These are phyloP conservation scores for Mycena rebaudengoi DNA, from an alignment of 768 basidiomycete species.

Conservation along the genomic window DNA sequence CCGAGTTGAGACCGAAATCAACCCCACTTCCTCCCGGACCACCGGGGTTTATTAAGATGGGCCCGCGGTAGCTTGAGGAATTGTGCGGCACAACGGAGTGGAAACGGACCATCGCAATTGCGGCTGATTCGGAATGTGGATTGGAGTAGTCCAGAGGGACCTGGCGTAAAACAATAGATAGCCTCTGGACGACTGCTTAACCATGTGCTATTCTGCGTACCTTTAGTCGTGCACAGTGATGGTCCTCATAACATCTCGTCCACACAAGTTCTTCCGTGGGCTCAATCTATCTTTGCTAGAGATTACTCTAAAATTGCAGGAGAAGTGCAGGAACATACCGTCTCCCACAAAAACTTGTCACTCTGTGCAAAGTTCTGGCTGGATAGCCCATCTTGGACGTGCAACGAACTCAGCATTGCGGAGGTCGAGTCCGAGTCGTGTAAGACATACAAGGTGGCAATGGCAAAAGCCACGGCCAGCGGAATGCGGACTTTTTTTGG, in stretches of 20 bases:
- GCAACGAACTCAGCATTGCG: no score
- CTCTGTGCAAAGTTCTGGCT: no score
- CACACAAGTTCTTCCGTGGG: conserved; percentile 13
- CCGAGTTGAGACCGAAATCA: neutral
- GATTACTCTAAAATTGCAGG: neutral
- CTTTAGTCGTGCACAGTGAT: conserved; percentile 19
- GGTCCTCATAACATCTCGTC: conserved; percentile 6
- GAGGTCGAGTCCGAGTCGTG: no score
- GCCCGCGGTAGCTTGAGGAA: conserved; percentile 25
- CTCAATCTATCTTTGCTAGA: neutral
- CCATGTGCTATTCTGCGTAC: neutral
- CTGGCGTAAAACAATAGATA: conserved; percentile 3
- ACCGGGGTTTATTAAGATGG: conserved; percentile 30
- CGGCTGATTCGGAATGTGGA: conserved; percentile 16
- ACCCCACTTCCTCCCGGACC: conserved; percentile 31
- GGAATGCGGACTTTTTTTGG: no score
- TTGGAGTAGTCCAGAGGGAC: conserved; percentile 28
- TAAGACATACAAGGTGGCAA: no score
- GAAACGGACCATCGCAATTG: conserved; percentile 25
- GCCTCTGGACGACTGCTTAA: neutral
- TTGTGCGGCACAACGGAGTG: conserved; percentile 20
- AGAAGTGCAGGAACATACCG: neutral
- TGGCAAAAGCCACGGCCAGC: no score
- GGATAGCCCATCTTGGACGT: no score
- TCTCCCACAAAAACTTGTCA: no score